phyloP scores from a whole-genome alignment of 2,329 filamentous ascomycete species.

The Microdochium nivale region DNA sequence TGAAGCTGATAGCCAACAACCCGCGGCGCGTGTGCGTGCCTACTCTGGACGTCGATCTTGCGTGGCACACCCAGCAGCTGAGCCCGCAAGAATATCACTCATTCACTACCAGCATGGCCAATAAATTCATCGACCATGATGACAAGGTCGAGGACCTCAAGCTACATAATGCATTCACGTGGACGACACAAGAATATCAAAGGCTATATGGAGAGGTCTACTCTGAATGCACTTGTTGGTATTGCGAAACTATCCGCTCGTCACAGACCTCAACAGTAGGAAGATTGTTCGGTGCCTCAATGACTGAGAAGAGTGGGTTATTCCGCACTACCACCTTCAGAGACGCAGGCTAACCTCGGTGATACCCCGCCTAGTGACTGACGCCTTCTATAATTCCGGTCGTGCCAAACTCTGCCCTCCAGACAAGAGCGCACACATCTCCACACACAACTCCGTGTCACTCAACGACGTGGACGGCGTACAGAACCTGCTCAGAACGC shows the following conservation, averaged over 20 bases:
- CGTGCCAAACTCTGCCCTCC: conserved; percentile 40
- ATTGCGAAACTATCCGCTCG: conserved; percentile 65
- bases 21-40: conserved; percentile 49
- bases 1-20: conserved; percentile 44
- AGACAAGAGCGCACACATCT: conserved; percentile 59
- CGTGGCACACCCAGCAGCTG: conserved; percentile 77
- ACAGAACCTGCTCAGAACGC: conserved; percentile 20
- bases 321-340: not conserved
- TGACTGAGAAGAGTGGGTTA: conserved; percentile 31
- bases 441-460: conserved; percentile 59
- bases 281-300: conserved; percentile 34
- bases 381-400: conserved; percentile 40
- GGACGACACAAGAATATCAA: conserved; percentile 64
- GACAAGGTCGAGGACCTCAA: conserved; percentile 69
- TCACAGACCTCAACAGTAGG: conserved; percentile 39
- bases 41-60: conserved; percentile 66
- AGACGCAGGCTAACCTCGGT: not conserved
- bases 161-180: conserved; percentile 59
- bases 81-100: conserved; percentile 52
- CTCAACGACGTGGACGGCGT: conserved; percentile 14
- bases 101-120: conserved; percentile 38
- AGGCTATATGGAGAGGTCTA: conserved; percentile 58
- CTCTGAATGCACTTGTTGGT: conserved; percentile 74
- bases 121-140: conserved; percentile 68
- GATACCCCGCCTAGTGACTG: conserved; percentile 17